Evolutionary conservation across 1,284 basidiomycete genomes (phyloP), one percentile per base, ranked within the genome.

Genomic region (Puccinia brachypodii): DNA sequence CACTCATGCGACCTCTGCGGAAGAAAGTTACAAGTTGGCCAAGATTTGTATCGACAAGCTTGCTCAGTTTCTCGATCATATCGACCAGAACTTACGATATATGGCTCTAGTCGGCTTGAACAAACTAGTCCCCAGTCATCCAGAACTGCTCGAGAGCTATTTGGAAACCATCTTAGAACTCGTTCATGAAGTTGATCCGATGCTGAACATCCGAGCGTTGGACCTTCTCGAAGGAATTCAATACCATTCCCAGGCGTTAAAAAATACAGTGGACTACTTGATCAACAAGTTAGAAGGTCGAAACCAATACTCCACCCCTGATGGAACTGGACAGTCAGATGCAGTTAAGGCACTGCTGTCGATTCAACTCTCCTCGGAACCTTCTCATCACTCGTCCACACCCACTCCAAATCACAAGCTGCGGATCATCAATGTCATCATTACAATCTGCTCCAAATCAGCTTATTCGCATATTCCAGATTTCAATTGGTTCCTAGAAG

Each of bases 11-110:
- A 64, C 68, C 42, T 64, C 74, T 9, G 40, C 28, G 8, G 64
- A 75, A 36, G 83, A 83, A 50, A 75, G 81, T 33, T 90, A 94
- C 84, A 89, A 91, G 1, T 89, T 99, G 56, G 97, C 97, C 0
- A 89, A 90, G 83, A 92, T 92, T 7, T 99, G 96, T 85, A 93
- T 97, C 66, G 94, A 94, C 53, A 99, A 99, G 87, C 89, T 99
- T 28, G 94, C 95, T 11, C 90, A 90, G 33, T 99, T 99, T 87
- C 89, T 99, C 60, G 89, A 95, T 84, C 95, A 99, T 87, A 88
- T 91, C 77, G 97, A 99, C 87, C 97, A 98, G 87, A 99, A 99
- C 85, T 87, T 98, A 87, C 94, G 96, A 86, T 99, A 98, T 87
- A 99, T 99, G 83, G 93, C 97, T 0, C 89, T 99, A 28, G 89